These are phyloP conservation scores for Apiosordaria backusii DNA, from an alignment of 495 filamentous ascomycete species.

Conservation along the genomic window DNA sequence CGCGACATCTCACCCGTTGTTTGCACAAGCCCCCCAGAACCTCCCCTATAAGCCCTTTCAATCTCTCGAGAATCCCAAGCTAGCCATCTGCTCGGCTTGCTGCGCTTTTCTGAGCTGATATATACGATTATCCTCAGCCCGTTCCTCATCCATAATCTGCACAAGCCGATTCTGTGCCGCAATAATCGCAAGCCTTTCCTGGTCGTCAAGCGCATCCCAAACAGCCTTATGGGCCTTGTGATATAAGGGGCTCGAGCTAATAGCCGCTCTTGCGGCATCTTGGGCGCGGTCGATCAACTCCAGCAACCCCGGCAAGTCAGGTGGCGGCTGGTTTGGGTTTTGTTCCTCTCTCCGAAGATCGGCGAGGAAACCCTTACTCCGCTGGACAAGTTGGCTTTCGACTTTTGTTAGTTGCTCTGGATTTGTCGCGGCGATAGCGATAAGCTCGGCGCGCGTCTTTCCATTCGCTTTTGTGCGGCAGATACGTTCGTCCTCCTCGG, in stretches of 20 bases:
- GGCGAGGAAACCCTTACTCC: slow-evolving; percentile 3
- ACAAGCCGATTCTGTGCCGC: slow-evolving; percentile 1
- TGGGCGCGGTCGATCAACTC: slow-evolving; percentile 10
- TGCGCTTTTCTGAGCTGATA: slow-evolving; percentile 7
- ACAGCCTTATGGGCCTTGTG: slow-evolving; percentile 7
- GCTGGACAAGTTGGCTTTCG: slow-evolving; percentile 9
- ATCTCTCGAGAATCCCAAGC: slow-evolving; percentile 8
- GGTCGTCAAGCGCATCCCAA: slow-evolving; percentile 15
- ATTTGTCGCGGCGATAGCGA: slow-evolving; percentile 15
- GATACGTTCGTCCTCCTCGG: slow-evolving; percentile 13
- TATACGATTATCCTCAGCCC: slow-evolving; percentile 11
- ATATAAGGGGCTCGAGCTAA: slow-evolving; percentile 5
- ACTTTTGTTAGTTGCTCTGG: slow-evolving; percentile 13
- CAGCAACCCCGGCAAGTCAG: neutral
- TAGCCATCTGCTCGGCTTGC: slow-evolving; percentile 5
- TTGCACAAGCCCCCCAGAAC: slow-evolving; percentile 9
- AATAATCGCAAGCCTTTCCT: slow-evolving; percentile 16
- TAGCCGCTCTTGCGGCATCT: neutral
- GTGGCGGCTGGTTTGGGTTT: slow-evolving; percentile 15
- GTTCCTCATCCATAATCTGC: slow-evolving; percentile 13
- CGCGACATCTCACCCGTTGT: neutral
- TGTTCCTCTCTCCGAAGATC: slow-evolving; percentile 14
- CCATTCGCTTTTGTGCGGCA: slow-evolving; percentile 16
- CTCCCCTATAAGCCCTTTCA: slow-evolving; percentile 9
- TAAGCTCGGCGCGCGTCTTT: slow-evolving; percentile 18